Evolutionary conservation across 2,329 filamentous ascomycete genomes (phyloP), one percentile per base, ranked within the genome.

Genomic region (Trichothecium sympodiale): DNA sequence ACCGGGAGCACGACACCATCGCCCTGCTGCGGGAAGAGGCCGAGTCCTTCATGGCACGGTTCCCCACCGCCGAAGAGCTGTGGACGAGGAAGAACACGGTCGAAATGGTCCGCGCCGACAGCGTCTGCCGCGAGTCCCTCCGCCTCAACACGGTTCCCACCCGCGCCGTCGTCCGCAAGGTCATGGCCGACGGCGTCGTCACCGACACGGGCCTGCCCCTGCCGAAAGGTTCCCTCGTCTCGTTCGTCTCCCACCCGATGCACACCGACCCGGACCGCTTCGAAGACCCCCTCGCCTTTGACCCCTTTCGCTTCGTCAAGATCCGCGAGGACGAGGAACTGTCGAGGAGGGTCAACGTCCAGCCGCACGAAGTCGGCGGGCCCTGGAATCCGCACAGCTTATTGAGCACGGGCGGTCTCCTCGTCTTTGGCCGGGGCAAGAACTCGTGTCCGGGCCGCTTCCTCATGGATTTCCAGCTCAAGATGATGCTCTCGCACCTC

Each of bases 61-160:
- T 48, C 17, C 17, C 27, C 5, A 41, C 46, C 15, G 36, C 46
- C 4, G 14, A 16, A 8, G 38, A 37, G 6, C 12, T 34, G 27
- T 68, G 64, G 64, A 60, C 56, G 4, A 64, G 63, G 33, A 38
- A 46, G 5, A 49, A 50, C 3, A 47, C 65, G 2, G 45, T 50
- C 20, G 46, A 53, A 10, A 57, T 69, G 54, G 46, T 49, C 2
- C 49, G 47, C 4, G 47, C 57, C 10, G 64, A 69, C 43, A 67
- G 63, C 35, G 53, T 56, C 1, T 47, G 55, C 3, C 55, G 64
- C 9, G 64, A 69, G 44, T 62, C 62, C 3, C 46, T 67, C 17
- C 41, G 41, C 9, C 29, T 38, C 14, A 10, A 37, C 29, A 25
- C 28, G 6, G 28, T 32, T 10, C 47, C 54, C 0, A 41, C 40